phyloP scores from a whole-genome alignment of 2,329 filamentous ascomycete genomes.

The Epichloe baconii region DNA sequence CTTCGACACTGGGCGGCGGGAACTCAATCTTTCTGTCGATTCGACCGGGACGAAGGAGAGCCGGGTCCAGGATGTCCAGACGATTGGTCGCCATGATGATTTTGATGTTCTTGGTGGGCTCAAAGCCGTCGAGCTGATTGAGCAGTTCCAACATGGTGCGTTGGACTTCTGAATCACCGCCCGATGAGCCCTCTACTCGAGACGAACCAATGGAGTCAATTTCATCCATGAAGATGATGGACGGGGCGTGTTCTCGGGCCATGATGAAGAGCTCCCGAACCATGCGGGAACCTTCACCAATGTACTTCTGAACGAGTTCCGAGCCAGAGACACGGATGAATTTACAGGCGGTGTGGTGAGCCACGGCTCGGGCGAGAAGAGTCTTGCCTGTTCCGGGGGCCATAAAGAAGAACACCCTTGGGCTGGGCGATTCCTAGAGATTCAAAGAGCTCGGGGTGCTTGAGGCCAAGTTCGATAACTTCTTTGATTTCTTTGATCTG shows the following conservation, averaged over 20 bases:
- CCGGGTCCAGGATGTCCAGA: slow-evolving; percentile 91
- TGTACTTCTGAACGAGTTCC: slow-evolving; percentile 97
- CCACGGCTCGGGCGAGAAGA: slow-evolving; percentile 83
- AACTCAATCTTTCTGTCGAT: slow-evolving; percentile 99
- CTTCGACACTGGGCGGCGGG: slow-evolving; percentile 90
- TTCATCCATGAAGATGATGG: slow-evolving; percentile 99
- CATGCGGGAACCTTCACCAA: slow-evolving; percentile 95
- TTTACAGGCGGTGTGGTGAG: slow-evolving; percentile 97
- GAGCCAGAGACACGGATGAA: slow-evolving; percentile 96
- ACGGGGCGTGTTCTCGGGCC: slow-evolving; percentile 94
- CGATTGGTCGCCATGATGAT: slow-evolving; percentile 99
- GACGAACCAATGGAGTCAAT: slow-evolving; percentile 98
- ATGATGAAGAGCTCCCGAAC: slow-evolving; percentile 98
- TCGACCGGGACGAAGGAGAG: slow-evolving; percentile 84
- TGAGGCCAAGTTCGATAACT: slow-evolving; percentile 95
- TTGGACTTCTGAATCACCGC: slow-evolving; percentile 95
- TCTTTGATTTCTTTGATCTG: slow-evolving; percentile 99
- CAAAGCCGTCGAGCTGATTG: slow-evolving; percentile 97
- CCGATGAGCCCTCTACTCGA: slow-evolving; percentile 87
- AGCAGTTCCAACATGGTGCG: slow-evolving; percentile 96
- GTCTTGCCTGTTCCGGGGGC: slow-evolving; percentile 97
- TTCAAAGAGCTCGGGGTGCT: slow-evolving; percentile 97
- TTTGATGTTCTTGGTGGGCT: slow-evolving; percentile 99
- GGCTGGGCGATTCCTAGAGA: slow-evolving; percentile 97
- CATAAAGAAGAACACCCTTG: slow-evolving; percentile 93